Percentiles rank a stretch among this genome's conserved stretches.
phyloP scores from a whole-genome alignment of 345 rosid genomes.

The Barbarea vulgaris region DNA sequence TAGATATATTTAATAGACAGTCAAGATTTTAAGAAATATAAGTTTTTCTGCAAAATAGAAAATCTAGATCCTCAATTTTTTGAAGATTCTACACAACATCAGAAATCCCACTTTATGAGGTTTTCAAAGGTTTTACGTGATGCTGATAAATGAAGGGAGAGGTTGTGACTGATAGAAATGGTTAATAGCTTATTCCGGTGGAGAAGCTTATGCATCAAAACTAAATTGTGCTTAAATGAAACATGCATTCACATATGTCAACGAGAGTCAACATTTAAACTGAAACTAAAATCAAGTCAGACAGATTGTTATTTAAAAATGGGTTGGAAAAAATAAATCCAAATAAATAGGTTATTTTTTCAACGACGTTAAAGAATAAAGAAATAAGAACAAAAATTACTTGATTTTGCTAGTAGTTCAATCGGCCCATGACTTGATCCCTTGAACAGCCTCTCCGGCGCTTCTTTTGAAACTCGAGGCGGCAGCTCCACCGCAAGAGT shows the following conservation, averaged over 20 bases:
- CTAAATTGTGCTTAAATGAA: neutral
- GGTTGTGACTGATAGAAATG: no score
- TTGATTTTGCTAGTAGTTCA: slow-evolving; percentile 36
- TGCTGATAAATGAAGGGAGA: no score
- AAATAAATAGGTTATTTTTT: neutral
- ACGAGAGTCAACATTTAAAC: neutral
- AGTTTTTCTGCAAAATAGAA: no score
- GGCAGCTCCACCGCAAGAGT: slow-evolving; percentile 41
- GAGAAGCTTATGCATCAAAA: neutral
- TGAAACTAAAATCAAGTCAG: neutral
- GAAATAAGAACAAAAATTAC: neutral
- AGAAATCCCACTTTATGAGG: no score
- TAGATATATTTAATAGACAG: no score
- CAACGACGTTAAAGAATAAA: neutral
- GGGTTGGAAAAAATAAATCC: neutral
- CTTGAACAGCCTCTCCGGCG: slow-evolving; percentile 42
- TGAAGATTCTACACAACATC: no score
- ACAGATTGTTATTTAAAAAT: neutral
- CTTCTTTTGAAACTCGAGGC: slow-evolving; percentile 39
- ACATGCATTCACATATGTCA: neutral
- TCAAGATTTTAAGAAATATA: no score
- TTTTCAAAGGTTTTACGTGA: no score
- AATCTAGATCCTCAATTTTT: no score
- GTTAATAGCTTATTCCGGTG: no score
- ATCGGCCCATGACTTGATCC: slow-evolving; percentile 41